Evolutionary conservation across 208 protist species (phyloP).

Genomic region (Blastocrithidia nonstop): DNA sequence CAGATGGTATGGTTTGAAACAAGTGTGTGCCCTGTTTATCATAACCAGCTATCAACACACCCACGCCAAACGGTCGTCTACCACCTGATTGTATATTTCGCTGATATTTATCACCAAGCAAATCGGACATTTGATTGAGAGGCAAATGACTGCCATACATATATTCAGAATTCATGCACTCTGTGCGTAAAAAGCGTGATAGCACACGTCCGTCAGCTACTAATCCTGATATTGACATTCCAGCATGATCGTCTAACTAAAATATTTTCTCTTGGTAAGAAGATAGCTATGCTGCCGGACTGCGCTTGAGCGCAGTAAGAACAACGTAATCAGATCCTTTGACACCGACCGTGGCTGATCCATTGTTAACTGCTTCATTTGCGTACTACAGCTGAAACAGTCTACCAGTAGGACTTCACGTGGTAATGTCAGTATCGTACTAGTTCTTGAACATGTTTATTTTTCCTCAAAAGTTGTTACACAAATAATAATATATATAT

Average conservation of each 20-base stretch:
- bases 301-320: constrained; percentile 88
- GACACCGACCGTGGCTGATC: constrained; percentile 93
- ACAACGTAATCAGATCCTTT: constrained; percentile 92
- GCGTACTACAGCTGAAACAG: constrained; percentile 99
- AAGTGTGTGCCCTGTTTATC: constrained; percentile 90
- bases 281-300: constrained; percentile 89
- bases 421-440: constrained; percentile 98
- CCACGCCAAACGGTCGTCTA: constrained; percentile 97
- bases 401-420: constrained; percentile 93
- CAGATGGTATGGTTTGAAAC: constrained; percentile 93
- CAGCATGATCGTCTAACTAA: constrained; percentile 95
- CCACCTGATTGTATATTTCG: constrained; percentile 92
- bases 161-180: constrained; percentile 96
- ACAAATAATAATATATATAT: background rate
- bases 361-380: constrained; percentile 99
- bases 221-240: constrained; percentile 96
- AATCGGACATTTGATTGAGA: constrained; percentile 56
- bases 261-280: constrained; percentile 98
- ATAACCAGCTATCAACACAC: constrained; percentile 94
- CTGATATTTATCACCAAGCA: constrained; percentile 91
- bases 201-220: constrained; percentile 93
- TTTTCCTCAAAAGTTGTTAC: background rate
- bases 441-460: constrained; percentile 85
- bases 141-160: constrained; percentile 69
- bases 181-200: constrained; percentile 91